Evolutionary conservation across 371 early-diverging fungal species (phyloP).

Genomic region (Conidiobolus incongruus): DNA sequence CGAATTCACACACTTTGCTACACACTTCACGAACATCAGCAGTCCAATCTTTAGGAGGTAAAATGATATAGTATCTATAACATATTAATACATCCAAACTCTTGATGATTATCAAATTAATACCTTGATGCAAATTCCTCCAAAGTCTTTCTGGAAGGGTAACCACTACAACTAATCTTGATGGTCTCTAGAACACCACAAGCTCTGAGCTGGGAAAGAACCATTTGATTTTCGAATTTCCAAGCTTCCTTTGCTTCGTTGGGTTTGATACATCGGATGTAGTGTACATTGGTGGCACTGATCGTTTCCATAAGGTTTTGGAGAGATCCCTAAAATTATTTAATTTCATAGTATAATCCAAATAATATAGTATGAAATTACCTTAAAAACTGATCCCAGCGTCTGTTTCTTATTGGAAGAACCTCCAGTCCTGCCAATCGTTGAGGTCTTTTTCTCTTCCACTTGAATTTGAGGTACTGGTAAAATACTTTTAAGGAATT

Average conservation of each 20-base stretch:
- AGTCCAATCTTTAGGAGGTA: constrained; percentile 45
- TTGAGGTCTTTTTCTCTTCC: constrained; percentile 3
- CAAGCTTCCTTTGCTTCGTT: constrained; percentile 81
- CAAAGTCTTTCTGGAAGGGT: constrained; percentile 83
- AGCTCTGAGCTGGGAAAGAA: constrained; percentile 88
- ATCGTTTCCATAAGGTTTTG: constrained; percentile 86
- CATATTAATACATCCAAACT: neutral
- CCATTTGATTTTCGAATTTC: constrained; percentile 78
- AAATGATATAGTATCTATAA: constrained; percentile 54
- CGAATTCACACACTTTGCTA: constrained; percentile 33
- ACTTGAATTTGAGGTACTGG: constrained; percentile 16
- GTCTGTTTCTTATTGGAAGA: constrained; percentile 54
- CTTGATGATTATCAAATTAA: neutral
- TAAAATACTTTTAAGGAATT: constrained; percentile 53
- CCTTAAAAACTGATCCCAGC: constrained; percentile 63
- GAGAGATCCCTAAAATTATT: constrained; percentile 53
- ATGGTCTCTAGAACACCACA: constrained; percentile 99
- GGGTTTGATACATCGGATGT: constrained; percentile 96
- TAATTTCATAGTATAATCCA: neutral
- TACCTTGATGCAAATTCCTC: constrained; percentile 77
- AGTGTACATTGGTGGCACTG: constrained; percentile 77
- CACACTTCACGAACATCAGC: constrained; percentile 29
- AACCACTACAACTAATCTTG: constrained; percentile 96
- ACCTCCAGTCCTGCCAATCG: constrained; percentile 22
- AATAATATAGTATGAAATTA: neutral